phyloP scores from a whole-genome alignment of 2,329 filamentous ascomycete species.

The Beauveria brongniartii region DNA sequence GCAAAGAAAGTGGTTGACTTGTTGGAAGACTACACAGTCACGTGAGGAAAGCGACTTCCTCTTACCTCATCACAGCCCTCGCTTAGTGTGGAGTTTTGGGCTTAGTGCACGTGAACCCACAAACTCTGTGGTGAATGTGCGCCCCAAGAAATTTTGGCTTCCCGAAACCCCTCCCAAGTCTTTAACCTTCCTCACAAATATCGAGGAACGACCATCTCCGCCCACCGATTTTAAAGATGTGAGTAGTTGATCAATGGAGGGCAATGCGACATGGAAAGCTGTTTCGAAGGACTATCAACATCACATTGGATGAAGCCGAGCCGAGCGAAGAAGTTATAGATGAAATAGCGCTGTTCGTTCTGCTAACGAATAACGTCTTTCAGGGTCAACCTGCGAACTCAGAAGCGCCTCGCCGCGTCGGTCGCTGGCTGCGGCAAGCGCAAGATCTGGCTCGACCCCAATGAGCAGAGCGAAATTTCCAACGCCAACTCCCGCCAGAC shows the following conservation, averaged over 20 bases:
- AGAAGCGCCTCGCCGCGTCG: slow-evolving; percentile 99
- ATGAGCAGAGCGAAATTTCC: slow-evolving; percentile 98
- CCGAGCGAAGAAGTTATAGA: background rate
- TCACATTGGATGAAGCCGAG: slow-evolving; percentile 11
- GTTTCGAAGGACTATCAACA: background rate
- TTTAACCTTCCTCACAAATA: slow-evolving; percentile 27
- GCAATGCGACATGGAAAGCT: background rate
- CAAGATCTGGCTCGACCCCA: slow-evolving; percentile 99
- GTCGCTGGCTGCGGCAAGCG: slow-evolving; percentile 98
- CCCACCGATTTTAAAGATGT: slow-evolving; percentile 37
- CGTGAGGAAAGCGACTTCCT: slow-evolving; percentile 15
- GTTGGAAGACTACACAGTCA: slow-evolving; percentile 12
- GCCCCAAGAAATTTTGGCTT: slow-evolving; percentile 32
- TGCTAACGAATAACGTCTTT: slow-evolving; percentile 23
- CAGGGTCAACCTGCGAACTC: slow-evolving; percentile 99
- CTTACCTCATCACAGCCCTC: slow-evolving; percentile 30
- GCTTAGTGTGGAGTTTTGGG: slow-evolving; percentile 27
- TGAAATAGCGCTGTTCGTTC: slow-evolving; percentile 12
- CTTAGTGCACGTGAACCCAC: slow-evolving; percentile 34
- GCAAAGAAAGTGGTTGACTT: too few relatives aligned
- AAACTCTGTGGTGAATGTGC: slow-evolving; percentile 30
- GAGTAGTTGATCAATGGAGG: slow-evolving; percentile 21
- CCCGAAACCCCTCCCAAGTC: slow-evolving; percentile 31
- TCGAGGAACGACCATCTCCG: slow-evolving; percentile 35
- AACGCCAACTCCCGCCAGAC: slow-evolving; percentile 99